Base-by-base conservation (phyloP, 495 filamentous ascomycete genomes). In the Hypoxylon fuscum region DNA sequence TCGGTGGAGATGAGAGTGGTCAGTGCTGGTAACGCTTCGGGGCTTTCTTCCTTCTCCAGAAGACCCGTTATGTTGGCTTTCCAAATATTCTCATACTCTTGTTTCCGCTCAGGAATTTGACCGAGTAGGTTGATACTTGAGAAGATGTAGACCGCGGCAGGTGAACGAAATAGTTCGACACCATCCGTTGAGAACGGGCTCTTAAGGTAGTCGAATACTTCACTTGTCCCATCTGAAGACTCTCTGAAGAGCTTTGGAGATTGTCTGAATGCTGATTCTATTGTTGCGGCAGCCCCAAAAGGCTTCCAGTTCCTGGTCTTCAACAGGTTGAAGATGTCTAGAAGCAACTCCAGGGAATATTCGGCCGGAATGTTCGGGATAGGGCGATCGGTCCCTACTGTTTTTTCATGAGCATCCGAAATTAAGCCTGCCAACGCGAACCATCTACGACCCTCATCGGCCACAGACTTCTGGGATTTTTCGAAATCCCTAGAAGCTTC, bases 401-500 rank as follows among this genome's bases (percentile, higher is more conserved):
- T 70, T 38, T 59, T 68, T 48, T 68, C 63, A 49, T 70, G 59
- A 27, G 62, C 66, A 46, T 66, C 74, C n/a, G 80, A 60, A 35
- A 88, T 69, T 2, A 73, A 71, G 21, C 76, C 75, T 44, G 84
- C 79, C 45, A 93, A 61, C 4, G 75, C 63, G 56, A 92, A 88
- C 78, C 89, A 88, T 11, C 87, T 83, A 34, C 76, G 73, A 0
- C 85, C 84, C 68, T 88, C 80, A 1, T 79, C 74, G 8, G 83
- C 84, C 15, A 96, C 72, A 22, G 75, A 74, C 23, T 84, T 78
- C 70, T 96, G 91, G 1, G 91, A 95, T 46, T 80, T 79, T 29
- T 77, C 78, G 70, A 89, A 89, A 20, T 89, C 87, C 50, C 88
- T 88, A 0, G 91, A 90, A 55, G 93, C 85, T 69, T 92, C 91